Conservation (phyloP, 1,284 basidiomycete species). For the Rhodotorula sp. region DNA sequence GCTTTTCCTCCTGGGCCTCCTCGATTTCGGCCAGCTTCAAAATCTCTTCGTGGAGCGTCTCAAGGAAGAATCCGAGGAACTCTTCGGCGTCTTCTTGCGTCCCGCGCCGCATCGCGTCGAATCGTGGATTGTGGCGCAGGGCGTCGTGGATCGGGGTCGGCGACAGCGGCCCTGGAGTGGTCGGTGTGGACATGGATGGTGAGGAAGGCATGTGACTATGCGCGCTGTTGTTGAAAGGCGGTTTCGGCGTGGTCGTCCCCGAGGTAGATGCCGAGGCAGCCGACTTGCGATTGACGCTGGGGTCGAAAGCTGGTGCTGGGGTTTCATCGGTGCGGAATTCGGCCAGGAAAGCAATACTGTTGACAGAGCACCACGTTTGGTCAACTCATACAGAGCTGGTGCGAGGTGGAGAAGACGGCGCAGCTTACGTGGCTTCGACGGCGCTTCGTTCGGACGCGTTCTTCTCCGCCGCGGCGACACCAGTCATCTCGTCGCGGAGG, state of each 20-base stretch:
- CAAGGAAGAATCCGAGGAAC: conserved; percentile 95
- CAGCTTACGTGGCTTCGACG: conserved; percentile 67
- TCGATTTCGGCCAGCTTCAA: conserved; percentile 60
- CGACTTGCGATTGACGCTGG: conserved; percentile 8
- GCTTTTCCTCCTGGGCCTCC: conserved; percentile 75
- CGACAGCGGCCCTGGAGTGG: conserved; percentile 5
- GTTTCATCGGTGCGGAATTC: conserved; percentile 59
- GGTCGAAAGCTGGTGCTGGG: conserved; percentile 12
- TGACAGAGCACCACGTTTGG: neutral
- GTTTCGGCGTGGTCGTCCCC: neutral
- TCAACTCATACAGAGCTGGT: neutral
- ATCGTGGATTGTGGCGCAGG: conserved; percentile 91
- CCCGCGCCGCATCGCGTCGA: conserved; percentile 89
- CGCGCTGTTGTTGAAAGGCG: conserved; percentile 7
- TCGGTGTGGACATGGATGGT: neutral
- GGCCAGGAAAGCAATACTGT: conserved; percentile 67
- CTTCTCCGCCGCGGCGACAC: conserved; percentile 58
- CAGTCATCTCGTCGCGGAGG: conserved; percentile 47
- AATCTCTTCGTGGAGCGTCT: conserved; percentile 92
- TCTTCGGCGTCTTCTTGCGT: conserved; percentile 99
- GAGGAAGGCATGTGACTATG: neutral
- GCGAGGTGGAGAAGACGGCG: too few relatives aligned
- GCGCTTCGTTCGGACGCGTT: conserved; percentile 60
- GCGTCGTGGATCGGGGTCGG: conserved; percentile 61
- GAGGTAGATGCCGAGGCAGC: neutral